Percentiles rank a stretch among this genome's conserved stretches.
Conservation (phyloP, 2,329 filamentous ascomycete genomes). For the Ploettnerulaceae sp. region DNA sequence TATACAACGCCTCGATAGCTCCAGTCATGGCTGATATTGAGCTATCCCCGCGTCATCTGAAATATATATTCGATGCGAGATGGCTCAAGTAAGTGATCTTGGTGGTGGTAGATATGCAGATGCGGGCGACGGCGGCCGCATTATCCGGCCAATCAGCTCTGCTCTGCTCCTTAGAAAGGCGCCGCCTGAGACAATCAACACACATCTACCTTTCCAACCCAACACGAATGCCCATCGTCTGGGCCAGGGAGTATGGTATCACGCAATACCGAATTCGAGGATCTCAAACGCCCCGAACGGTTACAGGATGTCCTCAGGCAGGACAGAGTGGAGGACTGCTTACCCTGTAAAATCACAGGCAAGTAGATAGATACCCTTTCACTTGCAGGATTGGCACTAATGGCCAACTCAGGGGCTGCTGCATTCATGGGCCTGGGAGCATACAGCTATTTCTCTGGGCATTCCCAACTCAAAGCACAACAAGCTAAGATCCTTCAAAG, state of each 20-base stretch:
- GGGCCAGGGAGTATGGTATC: constrained; percentile 6
- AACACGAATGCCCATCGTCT: no score
- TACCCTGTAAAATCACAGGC: constrained; percentile 33
- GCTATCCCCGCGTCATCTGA: constrained; percentile 20
- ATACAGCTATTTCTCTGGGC: constrained; percentile 74
- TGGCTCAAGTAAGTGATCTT: no score
- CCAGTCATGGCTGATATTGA: constrained; percentile 60
- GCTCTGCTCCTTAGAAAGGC: not conserved
- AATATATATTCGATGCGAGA: no score
- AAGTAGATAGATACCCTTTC: not conserved
- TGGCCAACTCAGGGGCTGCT: constrained; percentile 53
- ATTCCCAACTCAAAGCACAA: constrained; percentile 64
- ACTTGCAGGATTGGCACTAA: not conserved
- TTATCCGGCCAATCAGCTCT: not conserved
- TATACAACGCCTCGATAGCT: constrained; percentile 91
- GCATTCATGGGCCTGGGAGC: constrained; percentile 71
- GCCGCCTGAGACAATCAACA: no score
- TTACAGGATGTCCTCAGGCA: constrained; percentile 26
- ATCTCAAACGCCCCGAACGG: constrained; percentile 27
- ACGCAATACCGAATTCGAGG: constrained; percentile 13
- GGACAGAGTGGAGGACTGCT: constrained; percentile 38
- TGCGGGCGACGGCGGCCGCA: no score
- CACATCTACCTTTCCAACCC: no score
- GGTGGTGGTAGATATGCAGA: no score
- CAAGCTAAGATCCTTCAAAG: constrained; percentile 61